These are phyloP conservation scores for Vitis labrusca DNA, from an alignment of 164 flowering plant genomes.

Conservation along the genomic window DNA sequence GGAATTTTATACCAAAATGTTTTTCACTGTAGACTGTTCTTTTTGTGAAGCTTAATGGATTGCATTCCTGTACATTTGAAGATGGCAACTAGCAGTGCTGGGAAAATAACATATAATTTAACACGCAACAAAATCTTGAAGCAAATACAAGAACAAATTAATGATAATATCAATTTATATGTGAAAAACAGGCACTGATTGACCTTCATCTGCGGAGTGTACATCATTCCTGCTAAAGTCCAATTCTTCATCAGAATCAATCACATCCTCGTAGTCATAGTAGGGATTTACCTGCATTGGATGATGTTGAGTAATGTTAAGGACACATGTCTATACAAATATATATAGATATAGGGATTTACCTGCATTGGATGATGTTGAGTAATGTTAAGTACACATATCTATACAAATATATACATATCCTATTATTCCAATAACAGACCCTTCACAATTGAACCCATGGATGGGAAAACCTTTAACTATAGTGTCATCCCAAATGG, in stretches of 20 bases:
- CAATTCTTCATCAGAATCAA: constrained; percentile 91
- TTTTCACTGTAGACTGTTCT: too few relatives aligned
- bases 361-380: too few relatives aligned
- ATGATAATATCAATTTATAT: too few relatives aligned
- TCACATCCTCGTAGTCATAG: constrained; percentile 67
- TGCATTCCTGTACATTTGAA: neutral
- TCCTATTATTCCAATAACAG: too few relatives aligned
- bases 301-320: constrained; percentile 5
- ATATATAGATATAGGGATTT: too few relatives aligned
- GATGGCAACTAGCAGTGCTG: neutral
- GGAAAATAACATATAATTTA: neutral
- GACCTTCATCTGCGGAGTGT: constrained; percentile 18
- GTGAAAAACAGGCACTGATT: neutral
- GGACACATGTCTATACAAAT: too few relatives aligned
- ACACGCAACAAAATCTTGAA: neutral
- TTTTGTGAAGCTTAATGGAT: neutral
- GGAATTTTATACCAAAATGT: too few relatives aligned
- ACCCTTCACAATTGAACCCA: too few relatives aligned
- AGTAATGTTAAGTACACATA: too few relatives aligned
- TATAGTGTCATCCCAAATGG: too few relatives aligned
- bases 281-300: constrained; percentile 67
- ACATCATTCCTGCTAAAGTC: constrained; percentile 61
- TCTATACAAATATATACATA: too few relatives aligned
- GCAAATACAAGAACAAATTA: neutral
- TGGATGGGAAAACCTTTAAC: too few relatives aligned